Evolutionary conservation across 2,329 filamentous ascomycete genomes (phyloP).

Genomic region (Fusarium ambrosium): DNA sequence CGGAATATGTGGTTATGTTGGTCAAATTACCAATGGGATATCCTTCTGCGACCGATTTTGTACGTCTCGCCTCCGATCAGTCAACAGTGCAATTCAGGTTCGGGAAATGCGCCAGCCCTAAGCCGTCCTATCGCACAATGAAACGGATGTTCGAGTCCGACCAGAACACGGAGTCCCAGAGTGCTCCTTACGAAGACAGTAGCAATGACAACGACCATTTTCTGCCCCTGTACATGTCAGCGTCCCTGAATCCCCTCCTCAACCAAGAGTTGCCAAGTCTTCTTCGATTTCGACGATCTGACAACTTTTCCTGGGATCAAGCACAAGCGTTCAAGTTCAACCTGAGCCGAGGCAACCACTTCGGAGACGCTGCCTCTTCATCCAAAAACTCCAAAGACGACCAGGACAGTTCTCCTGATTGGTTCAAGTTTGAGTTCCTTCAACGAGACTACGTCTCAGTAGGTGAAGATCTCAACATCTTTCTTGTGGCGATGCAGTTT

Average conservation of each 20-base stretch:
- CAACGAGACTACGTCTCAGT: conserved; percentile 49
- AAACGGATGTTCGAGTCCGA: conserved; percentile 47
- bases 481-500: conserved; percentile 78
- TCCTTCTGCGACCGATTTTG: conserved; percentile 67
- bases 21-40: conserved; percentile 76
- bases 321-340: conserved; percentile 36
- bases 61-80: conserved; percentile 55
- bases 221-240: conserved; percentile 75
- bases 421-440: conserved; percentile 34
- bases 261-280: conserved; percentile 74
- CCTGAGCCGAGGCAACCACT: conserved; percentile 19
- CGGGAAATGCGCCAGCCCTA: conserved; percentile 79
- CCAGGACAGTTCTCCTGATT: conserved; percentile 7
- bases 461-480: conserved; percentile 61
- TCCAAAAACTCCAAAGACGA: background rate
- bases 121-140: conserved; percentile 72
- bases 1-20: conserved; percentile 81
- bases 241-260: conserved; percentile 72
- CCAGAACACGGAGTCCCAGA: conserved; percentile 11
- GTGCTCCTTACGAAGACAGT: background rate
- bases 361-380: background rate
- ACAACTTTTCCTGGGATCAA: conserved; percentile 72
- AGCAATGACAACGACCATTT: conserved; percentile 36
- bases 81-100: conserved; percentile 69
- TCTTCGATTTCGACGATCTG: conserved; percentile 68